Conservation (phyloP, 208 protist genomes). For the Naegleria fowleri region DNA sequence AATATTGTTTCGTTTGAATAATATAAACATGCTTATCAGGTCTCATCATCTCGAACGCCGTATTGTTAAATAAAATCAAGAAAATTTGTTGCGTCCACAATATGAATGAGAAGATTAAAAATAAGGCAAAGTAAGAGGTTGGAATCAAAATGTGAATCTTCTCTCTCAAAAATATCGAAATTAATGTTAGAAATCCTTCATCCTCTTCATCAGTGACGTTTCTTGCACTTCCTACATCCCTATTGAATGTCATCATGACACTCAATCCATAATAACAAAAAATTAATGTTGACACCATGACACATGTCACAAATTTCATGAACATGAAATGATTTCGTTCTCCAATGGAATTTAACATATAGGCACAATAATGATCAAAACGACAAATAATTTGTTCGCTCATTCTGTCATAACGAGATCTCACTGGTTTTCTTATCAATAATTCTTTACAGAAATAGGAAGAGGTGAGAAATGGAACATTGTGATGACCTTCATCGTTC, state of each 20-base stretch:
- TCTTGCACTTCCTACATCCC: background rate
- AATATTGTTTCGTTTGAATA: background rate
- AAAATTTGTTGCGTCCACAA: background rate
- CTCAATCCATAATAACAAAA: background rate
- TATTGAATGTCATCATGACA: background rate
- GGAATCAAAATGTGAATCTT: background rate
- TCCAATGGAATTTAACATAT: constrained; percentile 23
- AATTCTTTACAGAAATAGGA: background rate
- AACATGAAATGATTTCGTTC: constrained; percentile 17
- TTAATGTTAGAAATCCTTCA: background rate
- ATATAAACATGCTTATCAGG: background rate
- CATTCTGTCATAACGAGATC: constrained; percentile 25
- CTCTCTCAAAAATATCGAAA: background rate
- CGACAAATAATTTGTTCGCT: constrained; percentile 20
- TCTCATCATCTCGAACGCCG: background rate
- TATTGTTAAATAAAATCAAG: background rate
- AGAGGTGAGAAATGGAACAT: too few species aligned
- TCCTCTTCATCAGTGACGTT: background rate
- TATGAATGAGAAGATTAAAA: background rate
- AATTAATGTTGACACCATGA: background rate
- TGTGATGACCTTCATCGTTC: too few species aligned
- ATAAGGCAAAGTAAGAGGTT: background rate
- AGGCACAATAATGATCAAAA: constrained; percentile 38
- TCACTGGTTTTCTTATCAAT: background rate
- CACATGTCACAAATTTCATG: background rate